Evolutionary conservation across 192 early-diverging fungal species (phyloP), one percentile per base, ranked within the genome.

Genomic region (Podila verticillata): DNA sequence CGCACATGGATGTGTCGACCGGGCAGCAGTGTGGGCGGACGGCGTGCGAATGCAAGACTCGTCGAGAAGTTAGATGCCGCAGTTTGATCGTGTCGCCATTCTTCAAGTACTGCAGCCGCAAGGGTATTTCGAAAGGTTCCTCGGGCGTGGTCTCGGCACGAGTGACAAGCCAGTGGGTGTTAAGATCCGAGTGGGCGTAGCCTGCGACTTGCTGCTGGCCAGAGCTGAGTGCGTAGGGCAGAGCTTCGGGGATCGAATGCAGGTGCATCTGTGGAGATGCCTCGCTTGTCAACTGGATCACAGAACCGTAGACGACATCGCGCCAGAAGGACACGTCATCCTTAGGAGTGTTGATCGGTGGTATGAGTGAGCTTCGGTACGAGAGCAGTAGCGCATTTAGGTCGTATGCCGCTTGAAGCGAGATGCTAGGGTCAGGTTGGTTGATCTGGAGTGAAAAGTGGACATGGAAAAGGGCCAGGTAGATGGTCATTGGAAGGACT

Each of bases 61-160:
- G 60, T 54, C 78, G 13, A 22, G 91, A 91, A 22, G 73, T 63
- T 30, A 78, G 61, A 84, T 92, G 91, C 51, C 87, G 81, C 24
- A 97, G 83, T 5, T 92, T 86, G 75, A 96, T 82, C 32, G 88
- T 83, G 57, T 94, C 93, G 47, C 92, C 92, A 77, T 94, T 65
- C 72, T 83, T 81, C 44, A 92, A 85, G 48, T 61, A 77, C 5
- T 80, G 72, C n/a, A 84, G 82, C 1, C 82, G 54, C 29, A 69
- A n/a, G 29, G 58, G 58, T 12, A 60, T 3, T 13, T 60, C 58
- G 22, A 9, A 54, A 0, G 51, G 51, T 4, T 54, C 51, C 7
- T 54, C 51, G 51, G 51, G n/a, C 6, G 51, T 54, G 22, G 22
- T 54, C 28, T 60, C 30, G 58, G 58, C 58, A 9, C 84, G 86